Conservation (phyloP, 495 filamentous ascomycete genomes). For the Penicillium nucicola region DNA sequence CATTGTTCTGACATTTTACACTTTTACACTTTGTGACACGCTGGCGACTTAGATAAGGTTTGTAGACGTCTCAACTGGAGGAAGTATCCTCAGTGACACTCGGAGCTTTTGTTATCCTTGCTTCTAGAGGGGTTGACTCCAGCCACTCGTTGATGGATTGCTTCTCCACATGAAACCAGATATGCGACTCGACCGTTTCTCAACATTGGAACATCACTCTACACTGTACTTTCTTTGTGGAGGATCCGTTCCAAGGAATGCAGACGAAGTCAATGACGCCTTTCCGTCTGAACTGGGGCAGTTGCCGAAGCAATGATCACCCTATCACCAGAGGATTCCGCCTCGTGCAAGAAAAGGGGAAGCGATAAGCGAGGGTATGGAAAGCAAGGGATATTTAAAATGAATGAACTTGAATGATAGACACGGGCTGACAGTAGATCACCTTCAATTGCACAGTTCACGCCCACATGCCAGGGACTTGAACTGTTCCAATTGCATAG, state of each 20-base stretch:
- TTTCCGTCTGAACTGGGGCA: background rate
- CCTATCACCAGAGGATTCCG: background rate
- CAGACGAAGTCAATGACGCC: background rate
- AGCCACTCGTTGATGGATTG: slow-evolving; percentile 6
- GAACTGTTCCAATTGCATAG: background rate
- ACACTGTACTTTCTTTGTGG: background rate
- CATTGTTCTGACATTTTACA: slow-evolving; percentile 1
- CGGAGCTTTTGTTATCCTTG: slow-evolving; percentile 21
- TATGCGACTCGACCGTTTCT: slow-evolving; percentile 27
- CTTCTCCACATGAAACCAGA: background rate
- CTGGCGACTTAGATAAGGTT: slow-evolving; percentile 21
- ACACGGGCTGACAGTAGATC: slow-evolving; percentile 15
- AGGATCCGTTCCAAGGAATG: slow-evolving; percentile 1
- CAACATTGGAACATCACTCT: background rate
- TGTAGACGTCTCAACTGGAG: slow-evolving; percentile 15
- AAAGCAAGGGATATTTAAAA: slow-evolving; percentile 23
- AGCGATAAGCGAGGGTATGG: slow-evolving; percentile 4
- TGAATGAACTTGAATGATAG: slow-evolving; percentile 13
- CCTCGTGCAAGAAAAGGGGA: slow-evolving; percentile 6
- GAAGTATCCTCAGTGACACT: slow-evolving; percentile 4
- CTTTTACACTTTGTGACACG: slow-evolving; percentile 9
- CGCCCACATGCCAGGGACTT: slow-evolving; percentile 15
- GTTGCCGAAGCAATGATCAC: slow-evolving; percentile 7
- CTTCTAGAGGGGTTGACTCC: slow-evolving; percentile 16
- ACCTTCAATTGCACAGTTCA: background rate